Evolutionary conservation across 805 yeast species (phyloP), one percentile per base, ranked within the genome.

Genomic region (Kuraishia borneana): DNA sequence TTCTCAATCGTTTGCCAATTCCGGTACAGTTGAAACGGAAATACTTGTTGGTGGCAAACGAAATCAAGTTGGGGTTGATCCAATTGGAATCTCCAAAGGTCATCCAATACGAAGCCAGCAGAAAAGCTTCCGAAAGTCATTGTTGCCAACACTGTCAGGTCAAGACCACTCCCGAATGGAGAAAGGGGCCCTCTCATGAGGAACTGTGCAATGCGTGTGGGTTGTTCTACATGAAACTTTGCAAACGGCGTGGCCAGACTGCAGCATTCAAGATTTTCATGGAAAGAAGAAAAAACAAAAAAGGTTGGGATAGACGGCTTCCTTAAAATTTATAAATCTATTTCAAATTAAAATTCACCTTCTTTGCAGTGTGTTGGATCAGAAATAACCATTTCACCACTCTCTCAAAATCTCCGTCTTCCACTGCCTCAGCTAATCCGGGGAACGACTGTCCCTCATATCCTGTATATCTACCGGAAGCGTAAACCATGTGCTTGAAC

Each of bases 161-260:
- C 3, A 61, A 59, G 25, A 72, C 69, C 31, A 78, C 88, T 0
- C 92, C 94, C 0, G 94, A 83, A 50, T 83, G 94, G 94, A 63
- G 94, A 46, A 60, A 75, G 38, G 94, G 94, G 0, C 89, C 92
- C 1, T 67, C 70, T 0, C 65, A 73, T 13, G 65, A 83, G 45
- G 76, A 84, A 1, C 60, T 83, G 36, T 83, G 94, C 54, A 83
- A 83, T 51, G 92, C 94, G 0, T 83, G 94, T 56, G 94, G 94
- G 0, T 57, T 83, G 29, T 76, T 70, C 43, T 72, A 62, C 46
- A 61, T 73, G 17, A 76, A 76, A 43, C 45, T 76, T 32, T 49
- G 60, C 6, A 70, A 60, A 36, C 60, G 54, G 38, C 58, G 54
- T 42, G 68, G 67, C 2, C 27, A 37, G 5, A 52, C 50, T 3